phyloP scores from a whole-genome alignment of 1,284 basidiomycete genomes.

The Phylloboletellus chloephorus region DNA sequence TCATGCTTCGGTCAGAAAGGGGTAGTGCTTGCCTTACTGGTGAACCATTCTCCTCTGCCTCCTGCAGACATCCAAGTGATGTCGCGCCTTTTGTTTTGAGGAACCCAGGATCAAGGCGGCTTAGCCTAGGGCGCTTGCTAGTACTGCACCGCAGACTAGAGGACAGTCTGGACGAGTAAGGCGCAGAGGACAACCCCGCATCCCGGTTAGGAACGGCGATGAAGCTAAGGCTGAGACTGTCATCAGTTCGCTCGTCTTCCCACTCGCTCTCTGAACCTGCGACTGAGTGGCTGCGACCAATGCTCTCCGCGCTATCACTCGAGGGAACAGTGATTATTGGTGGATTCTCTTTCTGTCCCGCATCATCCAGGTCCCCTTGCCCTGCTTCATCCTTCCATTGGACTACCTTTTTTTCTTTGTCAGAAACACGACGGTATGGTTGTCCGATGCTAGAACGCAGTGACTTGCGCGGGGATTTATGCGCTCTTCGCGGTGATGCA shows the following conservation, averaged over 20 bases:
- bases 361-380: constrained; percentile 75
- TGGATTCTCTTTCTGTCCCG: constrained; percentile 42
- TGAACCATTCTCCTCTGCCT: constrained; percentile 59
- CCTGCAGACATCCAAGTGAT: constrained; percentile 58
- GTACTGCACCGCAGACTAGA: constrained; percentile 13
- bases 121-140: constrained; percentile 49
- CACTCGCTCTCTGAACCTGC: constrained; percentile 76
- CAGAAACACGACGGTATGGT: constrained; percentile 55
- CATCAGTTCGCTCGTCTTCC: constrained; percentile 82
- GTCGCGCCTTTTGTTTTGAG: constrained; percentile 53
- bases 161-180: constrained; percentile 17
- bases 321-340: constrained; percentile 39
- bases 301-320: constrained; percentile 27
- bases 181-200: constrained; percentile 16
- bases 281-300: constrained; percentile 35
- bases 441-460: constrained; percentile 59
- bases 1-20: constrained; percentile 60
- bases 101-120: constrained; percentile 63
- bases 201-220: constrained; percentile 35
- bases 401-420: constrained; percentile 75
- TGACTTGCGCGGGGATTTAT: constrained; percentile 66
- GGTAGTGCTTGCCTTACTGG: constrained; percentile 37
- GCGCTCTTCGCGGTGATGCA: constrained; percentile 39
- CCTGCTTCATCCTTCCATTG: constrained; percentile 89
- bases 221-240: constrained; percentile 54